phyloP scores from a whole-genome alignment of 2,329 filamentous ascomycete species.

The Sphaceloma murrayae region DNA sequence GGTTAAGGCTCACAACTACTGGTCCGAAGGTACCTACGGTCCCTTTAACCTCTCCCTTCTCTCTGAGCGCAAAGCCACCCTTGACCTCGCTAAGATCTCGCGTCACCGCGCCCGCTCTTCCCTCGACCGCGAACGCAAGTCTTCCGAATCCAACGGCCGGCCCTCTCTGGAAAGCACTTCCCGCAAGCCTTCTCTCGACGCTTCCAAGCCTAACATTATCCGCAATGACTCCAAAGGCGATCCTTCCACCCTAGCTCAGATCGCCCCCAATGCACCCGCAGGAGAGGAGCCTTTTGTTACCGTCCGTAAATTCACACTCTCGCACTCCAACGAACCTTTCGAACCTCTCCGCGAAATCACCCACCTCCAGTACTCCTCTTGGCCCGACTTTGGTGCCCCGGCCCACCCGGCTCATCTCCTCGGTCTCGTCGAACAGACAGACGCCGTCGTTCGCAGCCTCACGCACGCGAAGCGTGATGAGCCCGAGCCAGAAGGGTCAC shows the following conservation, averaged over 20 bases:
- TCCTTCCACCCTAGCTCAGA: conserved; percentile 23
- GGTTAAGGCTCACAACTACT: conserved; percentile 91
- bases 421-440: conserved; percentile 80
- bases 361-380: conserved; percentile 88
- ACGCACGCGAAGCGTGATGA: conserved; percentile 35
- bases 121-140: conserved; percentile 1
- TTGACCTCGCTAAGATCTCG: conserved; percentile 53
- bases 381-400: conserved; percentile 93
- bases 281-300: conserved; percentile 63
- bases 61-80: conserved; percentile 70
- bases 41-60: conserved; percentile 63
- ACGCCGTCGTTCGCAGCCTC: conserved; percentile 52
- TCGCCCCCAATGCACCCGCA: conserved; percentile 22
- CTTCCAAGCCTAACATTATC: conserved; percentile 12
- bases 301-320: conserved; percentile 77
- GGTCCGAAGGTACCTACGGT: conserved; percentile 71
- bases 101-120: conserved; percentile 28
- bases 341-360: conserved; percentile 83
- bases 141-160: not conserved
- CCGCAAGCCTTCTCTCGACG: conserved; percentile 26
- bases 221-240: conserved; percentile 21
- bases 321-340: conserved; percentile 68
- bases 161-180: conserved; percentile 19
- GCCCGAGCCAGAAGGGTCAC: conserved; percentile 40
- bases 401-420: conserved; percentile 81